Conservation (phyloP, 163 green algal genomes). For the Trebouxiophyceae sp. region DNA sequence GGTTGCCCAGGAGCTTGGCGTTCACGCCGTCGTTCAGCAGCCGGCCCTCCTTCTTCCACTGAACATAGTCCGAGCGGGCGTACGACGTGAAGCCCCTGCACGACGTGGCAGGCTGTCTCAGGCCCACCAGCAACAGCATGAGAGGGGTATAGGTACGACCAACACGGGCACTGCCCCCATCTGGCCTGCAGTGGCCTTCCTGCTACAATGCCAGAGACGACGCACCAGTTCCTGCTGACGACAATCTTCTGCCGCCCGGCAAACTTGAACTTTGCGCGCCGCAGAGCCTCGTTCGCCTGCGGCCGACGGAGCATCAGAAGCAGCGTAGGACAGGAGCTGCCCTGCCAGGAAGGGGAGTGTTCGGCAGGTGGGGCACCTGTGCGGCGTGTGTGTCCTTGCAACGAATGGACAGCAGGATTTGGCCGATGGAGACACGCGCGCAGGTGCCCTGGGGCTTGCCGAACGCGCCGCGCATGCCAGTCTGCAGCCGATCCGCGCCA, state of each 20-base stretch:
- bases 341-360: too few species aligned
- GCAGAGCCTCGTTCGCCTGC: conserved; percentile 86
- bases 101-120: too few species aligned
- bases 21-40: conserved; percentile 81
- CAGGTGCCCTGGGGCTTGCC: conserved; percentile 90
- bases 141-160: too few species aligned
- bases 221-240: conserved; percentile 82
- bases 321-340: background rate
- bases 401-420: conserved; percentile 89
- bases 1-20: conserved; percentile 55
- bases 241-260: conserved; percentile 98
- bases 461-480: conserved; percentile 97
- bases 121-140: too few species aligned
- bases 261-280: conserved; percentile 99
- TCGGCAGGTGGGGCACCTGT: too few species aligned
- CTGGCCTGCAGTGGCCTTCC: too few species aligned
- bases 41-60: conserved; percentile 88
- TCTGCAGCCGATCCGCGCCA: conserved; percentile 96
- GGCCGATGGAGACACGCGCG: conserved; percentile 92
- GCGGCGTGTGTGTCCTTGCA: conserved; percentile 61
- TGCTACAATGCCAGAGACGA: too few species aligned
- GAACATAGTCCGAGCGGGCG: conserved; percentile 81
- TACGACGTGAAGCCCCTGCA: conserved; percentile 93
- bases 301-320: background rate
- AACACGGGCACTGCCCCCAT: too few species aligned